A percentile compares a stretch with the other conserved stretches of the same genome.
phyloP scores from a whole-genome alignment of 306 rosid species.

The Lathyrus oleraceus region DNA sequence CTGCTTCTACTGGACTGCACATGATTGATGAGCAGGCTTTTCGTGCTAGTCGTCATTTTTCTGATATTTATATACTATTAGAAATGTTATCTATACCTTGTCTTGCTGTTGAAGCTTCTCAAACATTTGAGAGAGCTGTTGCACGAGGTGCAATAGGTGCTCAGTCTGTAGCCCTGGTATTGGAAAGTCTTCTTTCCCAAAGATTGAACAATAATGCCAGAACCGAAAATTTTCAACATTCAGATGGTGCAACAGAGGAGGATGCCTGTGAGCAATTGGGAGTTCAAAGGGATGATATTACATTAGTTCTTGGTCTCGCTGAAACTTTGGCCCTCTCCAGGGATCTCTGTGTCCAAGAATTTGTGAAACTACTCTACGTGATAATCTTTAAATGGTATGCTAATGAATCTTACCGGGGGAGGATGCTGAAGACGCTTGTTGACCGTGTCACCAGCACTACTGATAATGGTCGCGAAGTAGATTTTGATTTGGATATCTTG shows the following conservation, averaged over 20 bases:
- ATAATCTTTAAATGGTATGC: slow-evolving; percentile 92
- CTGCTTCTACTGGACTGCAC: slow-evolving; percentile 60
- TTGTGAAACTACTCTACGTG: slow-evolving; percentile 81
- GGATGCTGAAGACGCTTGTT: slow-evolving; percentile 88
- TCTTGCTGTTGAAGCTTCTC: slow-evolving; percentile 93
- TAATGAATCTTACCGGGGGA: slow-evolving; percentile 73
- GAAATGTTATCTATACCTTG: slow-evolving; percentile 98
- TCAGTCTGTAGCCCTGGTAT: slow-evolving; percentile 83
- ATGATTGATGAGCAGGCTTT: slow-evolving; percentile 73
- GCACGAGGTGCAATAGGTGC: slow-evolving; percentile 85
- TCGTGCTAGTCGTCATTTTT: slow-evolving; percentile 62
- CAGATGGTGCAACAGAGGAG: slow-evolving; percentile 62
- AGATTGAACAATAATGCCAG: slow-evolving; percentile 54
- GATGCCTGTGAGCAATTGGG: slow-evolving; percentile 71
- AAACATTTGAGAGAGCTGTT: slow-evolving; percentile 95
- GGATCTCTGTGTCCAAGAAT: slow-evolving; percentile 75
- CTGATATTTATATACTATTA: slow-evolving; percentile 79
- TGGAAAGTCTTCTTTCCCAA: slow-evolving; percentile 88
- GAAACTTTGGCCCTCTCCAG: slow-evolving; percentile 89
- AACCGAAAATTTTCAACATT: slow-evolving; percentile 60
- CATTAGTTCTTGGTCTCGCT: slow-evolving; percentile 94
- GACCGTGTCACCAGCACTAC: slow-evolving; percentile 76
- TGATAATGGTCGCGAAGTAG: slow-evolving; percentile 67
- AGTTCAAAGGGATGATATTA: slow-evolving; percentile 78
- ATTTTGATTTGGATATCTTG: slow-evolving; percentile 83